Conservation (phyloP, 2,329 filamentous ascomycete species). For the Westerdykella sp. region DNA sequence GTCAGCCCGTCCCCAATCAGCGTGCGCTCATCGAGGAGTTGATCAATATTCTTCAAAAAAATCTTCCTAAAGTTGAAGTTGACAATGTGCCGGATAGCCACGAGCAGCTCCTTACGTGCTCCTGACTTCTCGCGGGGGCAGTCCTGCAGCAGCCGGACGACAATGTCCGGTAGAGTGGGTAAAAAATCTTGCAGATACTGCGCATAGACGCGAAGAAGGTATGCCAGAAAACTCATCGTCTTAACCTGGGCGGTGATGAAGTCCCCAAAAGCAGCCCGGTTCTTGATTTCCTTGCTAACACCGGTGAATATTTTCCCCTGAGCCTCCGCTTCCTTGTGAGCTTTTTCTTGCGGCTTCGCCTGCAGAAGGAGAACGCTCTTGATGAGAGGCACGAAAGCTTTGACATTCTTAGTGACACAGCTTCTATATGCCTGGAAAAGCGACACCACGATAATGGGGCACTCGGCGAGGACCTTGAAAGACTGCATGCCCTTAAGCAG, state of each 20-base stretch:
- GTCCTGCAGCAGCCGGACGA: conserved; percentile 85
- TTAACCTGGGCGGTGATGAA: conserved; percentile 98
- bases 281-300: conserved; percentile 88
- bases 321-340: conserved; percentile 75
- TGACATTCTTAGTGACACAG: conserved; percentile 77
- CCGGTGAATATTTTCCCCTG: conserved; percentile 82
- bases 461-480: conserved; percentile 97
- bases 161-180: conserved; percentile 75
- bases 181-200: conserved; percentile 85
- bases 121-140: conserved; percentile 92
- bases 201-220: conserved; percentile 80
- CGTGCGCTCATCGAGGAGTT: conserved; percentile 87
- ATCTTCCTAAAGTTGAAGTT: conserved; percentile 98
- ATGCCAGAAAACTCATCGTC: conserved; percentile 97
- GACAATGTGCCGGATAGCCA: conserved; percentile 96
- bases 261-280: conserved; percentile 88
- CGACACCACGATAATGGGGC: conserved; percentile 96
- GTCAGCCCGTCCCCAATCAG: conserved; percentile 93
- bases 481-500: conserved; percentile 94
- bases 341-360: conserved; percentile 87
- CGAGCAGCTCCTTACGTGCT: conserved; percentile 87
- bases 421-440: conserved; percentile 89
- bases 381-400: conserved; percentile 86
- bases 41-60: conserved; percentile 89
- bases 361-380: conserved; percentile 84